These are phyloP conservation scores for Hemileia vastatrix DNA, from an alignment of 1,284 basidiomycete species.

Conservation along the genomic window DNA sequence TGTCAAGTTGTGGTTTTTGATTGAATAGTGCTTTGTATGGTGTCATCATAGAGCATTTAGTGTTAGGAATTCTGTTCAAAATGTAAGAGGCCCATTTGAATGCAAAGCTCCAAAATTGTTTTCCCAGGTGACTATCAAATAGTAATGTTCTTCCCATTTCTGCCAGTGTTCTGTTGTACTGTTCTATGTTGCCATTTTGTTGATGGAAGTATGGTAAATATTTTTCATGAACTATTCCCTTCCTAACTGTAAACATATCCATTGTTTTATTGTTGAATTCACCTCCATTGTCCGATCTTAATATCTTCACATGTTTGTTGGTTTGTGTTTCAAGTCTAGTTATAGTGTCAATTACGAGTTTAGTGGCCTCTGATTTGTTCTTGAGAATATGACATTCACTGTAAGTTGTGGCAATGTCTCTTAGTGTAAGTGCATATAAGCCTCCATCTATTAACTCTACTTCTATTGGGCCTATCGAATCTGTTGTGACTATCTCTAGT, in stretches of 20 bases:
- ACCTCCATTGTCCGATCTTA: constrained; percentile 5
- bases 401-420: background rate
- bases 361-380: background rate
- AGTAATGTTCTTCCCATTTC: background rate
- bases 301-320: background rate
- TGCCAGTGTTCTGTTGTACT: background rate
- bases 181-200: constrained; percentile 3
- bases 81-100: background rate
- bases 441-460: background rate
- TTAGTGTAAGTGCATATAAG: background rate
- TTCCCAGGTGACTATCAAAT: background rate
- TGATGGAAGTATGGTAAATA: constrained; percentile 7
- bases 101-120: background rate
- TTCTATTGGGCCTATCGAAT: background rate
- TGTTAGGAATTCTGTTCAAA: constrained; percentile 1
- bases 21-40: constrained; percentile 2
- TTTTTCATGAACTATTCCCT: constrained; percentile 2
- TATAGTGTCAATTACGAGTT: background rate
- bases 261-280: constrained; percentile 1
- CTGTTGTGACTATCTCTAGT: no score
- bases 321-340: background rate
- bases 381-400: background rate
- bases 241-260: background rate
- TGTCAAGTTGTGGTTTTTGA: background rate
- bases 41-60: background rate